A percentile compares a stretch with the other conserved stretches of the same genome.
Evolutionary conservation across 345 rosid genomes (phyloP).

Genomic region (Trapa incisa): DNA sequence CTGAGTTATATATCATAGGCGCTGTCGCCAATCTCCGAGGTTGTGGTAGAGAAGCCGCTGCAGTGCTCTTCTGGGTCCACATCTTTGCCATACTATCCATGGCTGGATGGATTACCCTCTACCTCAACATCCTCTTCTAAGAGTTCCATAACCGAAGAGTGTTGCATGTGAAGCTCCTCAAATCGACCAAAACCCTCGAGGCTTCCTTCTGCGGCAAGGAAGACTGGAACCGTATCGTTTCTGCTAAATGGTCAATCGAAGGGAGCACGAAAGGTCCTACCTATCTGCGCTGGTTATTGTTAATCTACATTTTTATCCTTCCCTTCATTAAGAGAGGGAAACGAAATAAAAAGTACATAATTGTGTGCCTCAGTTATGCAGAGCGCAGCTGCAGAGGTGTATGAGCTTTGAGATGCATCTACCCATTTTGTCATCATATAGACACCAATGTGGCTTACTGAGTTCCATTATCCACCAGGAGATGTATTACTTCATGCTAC

Average conservation of each 20-base stretch:
- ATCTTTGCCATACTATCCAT: constrained; percentile 81
- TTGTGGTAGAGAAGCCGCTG: constrained; percentile 93
- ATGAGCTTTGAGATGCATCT: neutral
- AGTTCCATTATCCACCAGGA: too few species aligned
- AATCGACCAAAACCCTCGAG: neutral
- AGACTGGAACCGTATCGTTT: neutral
- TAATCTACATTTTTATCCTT: neutral
- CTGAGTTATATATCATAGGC: constrained; percentile 25
- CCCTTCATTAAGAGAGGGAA: neutral
- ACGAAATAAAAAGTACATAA: neutral
- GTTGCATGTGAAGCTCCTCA: neutral
- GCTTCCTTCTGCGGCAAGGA: neutral
- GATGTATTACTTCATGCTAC: too few species aligned
- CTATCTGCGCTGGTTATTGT: neutral
- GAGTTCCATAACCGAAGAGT: neutral
- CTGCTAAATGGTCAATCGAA: neutral
- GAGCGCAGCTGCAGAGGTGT: neutral
- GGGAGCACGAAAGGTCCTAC: neutral
- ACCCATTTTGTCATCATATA: neutral
- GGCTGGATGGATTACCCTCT: constrained; percentile 95
- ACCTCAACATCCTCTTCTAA: constrained; percentile 65
- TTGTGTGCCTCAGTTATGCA: neutral
- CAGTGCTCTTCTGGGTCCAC: constrained; percentile 95
- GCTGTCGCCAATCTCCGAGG: constrained; percentile 94
- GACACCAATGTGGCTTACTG: too few species aligned